These are phyloP conservation scores for Hymenoscyphus occultus DNA, from an alignment of 2,329 filamentous ascomycete species.

Conservation along the genomic window DNA sequence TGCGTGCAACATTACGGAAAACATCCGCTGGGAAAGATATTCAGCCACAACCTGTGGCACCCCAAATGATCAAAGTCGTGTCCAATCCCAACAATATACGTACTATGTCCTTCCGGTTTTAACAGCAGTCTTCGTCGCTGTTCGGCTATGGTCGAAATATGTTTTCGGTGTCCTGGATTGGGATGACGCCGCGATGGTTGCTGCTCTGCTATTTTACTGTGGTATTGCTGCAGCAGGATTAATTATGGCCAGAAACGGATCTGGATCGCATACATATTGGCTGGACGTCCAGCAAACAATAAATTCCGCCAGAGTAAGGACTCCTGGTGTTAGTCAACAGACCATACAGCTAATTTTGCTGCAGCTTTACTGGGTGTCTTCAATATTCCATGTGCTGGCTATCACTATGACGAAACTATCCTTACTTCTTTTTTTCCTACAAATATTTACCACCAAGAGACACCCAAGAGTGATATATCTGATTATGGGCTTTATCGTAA, in stretches of 20 bases:
- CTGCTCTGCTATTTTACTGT: neutral
- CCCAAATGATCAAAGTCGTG: constrained; percentile 14
- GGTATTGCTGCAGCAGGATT: neutral
- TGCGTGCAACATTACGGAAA: constrained; percentile 17
- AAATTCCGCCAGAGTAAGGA: constrained; percentile 2
- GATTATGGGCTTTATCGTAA: neutral
- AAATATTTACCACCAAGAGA: constrained; percentile 3
- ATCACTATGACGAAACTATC: constrained; percentile 10
- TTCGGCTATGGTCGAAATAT: neutral
- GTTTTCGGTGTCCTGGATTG: neutral
- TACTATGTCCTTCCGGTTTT: constrained; percentile 10
- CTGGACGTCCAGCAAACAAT: neutral
- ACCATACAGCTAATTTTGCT: neutral
- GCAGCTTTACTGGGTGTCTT: constrained; percentile 4
- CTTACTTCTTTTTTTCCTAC: constrained; percentile 7
- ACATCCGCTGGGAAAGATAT: constrained; percentile 13
- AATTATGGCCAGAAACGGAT: neutral
- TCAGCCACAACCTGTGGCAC: constrained; percentile 14
- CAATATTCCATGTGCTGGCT: constrained; percentile 3
- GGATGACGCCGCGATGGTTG: neutral
- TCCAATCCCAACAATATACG: neutral
- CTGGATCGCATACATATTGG: neutral
- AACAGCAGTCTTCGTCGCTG: constrained; percentile 9
- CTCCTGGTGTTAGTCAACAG: neutral
- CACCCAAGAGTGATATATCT: neutral